phyloP scores from a whole-genome alignment of 2,329 filamentous ascomycete species.

The Fonsecaea monophora region DNA sequence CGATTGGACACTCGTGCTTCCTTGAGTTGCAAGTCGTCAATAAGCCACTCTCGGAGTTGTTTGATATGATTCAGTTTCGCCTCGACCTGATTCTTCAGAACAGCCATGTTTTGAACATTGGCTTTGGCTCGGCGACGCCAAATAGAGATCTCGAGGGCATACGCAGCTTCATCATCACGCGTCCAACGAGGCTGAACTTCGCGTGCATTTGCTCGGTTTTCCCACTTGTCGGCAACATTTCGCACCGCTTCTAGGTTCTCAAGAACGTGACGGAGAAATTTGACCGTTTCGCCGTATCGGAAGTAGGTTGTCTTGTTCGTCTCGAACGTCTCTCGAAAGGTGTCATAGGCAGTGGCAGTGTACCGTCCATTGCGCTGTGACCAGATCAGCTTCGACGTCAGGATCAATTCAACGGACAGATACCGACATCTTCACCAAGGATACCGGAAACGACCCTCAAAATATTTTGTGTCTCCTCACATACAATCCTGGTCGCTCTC shows the following conservation, averaged over 20 bases:
- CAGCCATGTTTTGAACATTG: neutral
- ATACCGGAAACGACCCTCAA: neutral
- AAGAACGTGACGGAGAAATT: neutral
- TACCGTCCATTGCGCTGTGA: neutral
- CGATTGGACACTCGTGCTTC: neutral
- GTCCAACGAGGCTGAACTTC: constrained; percentile 3
- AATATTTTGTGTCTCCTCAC: neutral
- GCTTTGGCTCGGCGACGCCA: neutral
- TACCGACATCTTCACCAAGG: neutral
- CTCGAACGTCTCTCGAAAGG: neutral
- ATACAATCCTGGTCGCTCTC: neutral
- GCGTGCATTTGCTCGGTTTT: neutral
- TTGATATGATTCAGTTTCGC: neutral
- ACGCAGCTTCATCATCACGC: neutral
- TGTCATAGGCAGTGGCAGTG: neutral
- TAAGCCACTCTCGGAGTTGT: neutral
- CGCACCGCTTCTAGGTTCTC: neutral
- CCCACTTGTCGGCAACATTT: neutral
- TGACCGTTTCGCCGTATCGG: neutral
- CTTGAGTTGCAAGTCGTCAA: neutral
- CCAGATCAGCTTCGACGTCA: neutral
- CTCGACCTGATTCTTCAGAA: neutral
- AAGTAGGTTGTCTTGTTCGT: neutral
- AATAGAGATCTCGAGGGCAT: neutral
- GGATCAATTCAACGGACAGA: neutral